Conservation (phyloP, 768 basidiomycete species). For the Crassisporium funariophilum region DNA sequence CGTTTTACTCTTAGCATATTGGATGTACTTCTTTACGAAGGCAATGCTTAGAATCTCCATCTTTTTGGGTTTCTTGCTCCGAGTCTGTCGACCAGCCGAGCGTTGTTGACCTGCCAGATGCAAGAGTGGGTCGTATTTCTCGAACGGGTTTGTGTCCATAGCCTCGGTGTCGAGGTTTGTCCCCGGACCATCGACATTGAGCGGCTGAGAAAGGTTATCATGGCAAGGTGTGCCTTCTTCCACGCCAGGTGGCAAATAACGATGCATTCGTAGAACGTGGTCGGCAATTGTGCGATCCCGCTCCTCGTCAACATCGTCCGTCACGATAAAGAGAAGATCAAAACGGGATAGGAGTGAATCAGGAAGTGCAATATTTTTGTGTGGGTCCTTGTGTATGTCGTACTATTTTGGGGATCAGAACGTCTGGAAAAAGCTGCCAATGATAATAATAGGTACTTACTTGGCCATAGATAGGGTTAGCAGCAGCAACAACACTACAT, state of each 20-base stretch:
- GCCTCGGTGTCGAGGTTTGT: constrained; percentile 55
- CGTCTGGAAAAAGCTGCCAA: constrained; percentile 4
- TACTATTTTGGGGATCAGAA: constrained; percentile 56
- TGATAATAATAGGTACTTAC: constrained; percentile 41
- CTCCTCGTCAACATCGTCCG: constrained; percentile 95
- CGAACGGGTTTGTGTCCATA: constrained; percentile 79
- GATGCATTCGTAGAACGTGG: constrained; percentile 96
- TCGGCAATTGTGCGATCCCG: constrained; percentile 95
- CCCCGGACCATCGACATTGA: constrained; percentile 83
- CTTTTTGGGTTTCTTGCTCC: constrained; percentile 60
- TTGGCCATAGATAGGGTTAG: constrained; percentile 98
- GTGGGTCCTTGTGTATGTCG: constrained; percentile 99
- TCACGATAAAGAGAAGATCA: constrained; percentile 96
- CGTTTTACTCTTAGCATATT: constrained; percentile 91
- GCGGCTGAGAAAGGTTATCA: constrained; percentile 85
- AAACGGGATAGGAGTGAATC: constrained; percentile 98
- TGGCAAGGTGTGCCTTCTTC: constrained; percentile 93
- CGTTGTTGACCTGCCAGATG: constrained; percentile 77
- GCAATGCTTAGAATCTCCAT: constrained; percentile 88
- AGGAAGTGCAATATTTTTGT: constrained; percentile 97
- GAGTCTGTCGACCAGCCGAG: constrained; percentile 49
- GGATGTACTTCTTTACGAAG: constrained; percentile 98
- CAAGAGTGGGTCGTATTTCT: constrained; percentile 94
- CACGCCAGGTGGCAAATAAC: constrained; percentile 93
- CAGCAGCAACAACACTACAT: constrained; percentile 96